These are phyloP conservation scores for Fusarium beomiforme DNA, from an alignment of 2,329 filamentous ascomycete species.

Conservation along the genomic window DNA sequence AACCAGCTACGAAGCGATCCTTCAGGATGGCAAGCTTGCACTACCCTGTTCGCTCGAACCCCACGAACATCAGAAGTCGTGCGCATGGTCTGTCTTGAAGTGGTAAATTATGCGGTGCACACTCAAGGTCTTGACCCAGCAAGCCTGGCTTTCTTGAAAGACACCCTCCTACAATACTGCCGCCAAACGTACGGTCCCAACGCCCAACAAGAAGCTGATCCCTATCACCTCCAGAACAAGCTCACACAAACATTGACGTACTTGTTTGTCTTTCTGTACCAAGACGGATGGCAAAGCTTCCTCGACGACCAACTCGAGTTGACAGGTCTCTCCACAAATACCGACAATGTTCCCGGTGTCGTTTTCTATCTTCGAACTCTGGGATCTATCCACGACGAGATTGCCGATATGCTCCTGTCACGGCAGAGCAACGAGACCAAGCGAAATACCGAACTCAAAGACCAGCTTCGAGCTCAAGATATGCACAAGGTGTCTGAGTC, in stretches of 20 bases:
- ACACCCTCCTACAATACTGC: conserved; percentile 84
- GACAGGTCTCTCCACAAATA: conserved; percentile 70
- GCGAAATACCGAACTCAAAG: conserved; percentile 89
- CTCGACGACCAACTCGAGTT: conserved; percentile 89
- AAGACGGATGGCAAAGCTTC: conserved; percentile 86
- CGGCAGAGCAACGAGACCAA: conserved; percentile 82
- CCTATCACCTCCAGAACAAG: conserved; percentile 89
- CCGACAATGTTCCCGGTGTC: conserved; percentile 79
- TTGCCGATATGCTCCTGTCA: conserved; percentile 89
- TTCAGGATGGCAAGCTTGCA: conserved; percentile 90
- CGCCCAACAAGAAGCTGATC: conserved; percentile 71
- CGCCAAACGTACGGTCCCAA: conserved; percentile 75
- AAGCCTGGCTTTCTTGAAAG: conserved; percentile 79
- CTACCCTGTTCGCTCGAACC: conserved; percentile 82
- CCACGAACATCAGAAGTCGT: conserved; percentile 84
- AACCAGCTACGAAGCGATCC: conserved; percentile 83
- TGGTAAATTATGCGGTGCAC: conserved; percentile 92
- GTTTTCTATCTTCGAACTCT: conserved; percentile 90
- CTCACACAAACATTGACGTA: conserved; percentile 95
- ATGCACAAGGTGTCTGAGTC: conserved; percentile 87
- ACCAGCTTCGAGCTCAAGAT: conserved; percentile 85
- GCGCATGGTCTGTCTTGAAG: conserved; percentile 88
- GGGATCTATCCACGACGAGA: conserved; percentile 93
- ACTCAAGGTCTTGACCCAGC: conserved; percentile 78
- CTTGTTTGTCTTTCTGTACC: conserved; percentile 89